Percentiles rank a stretch among this genome's conserved stretches.
phyloP scores from a whole-genome alignment of 495 filamentous ascomycete species.

The Podospora pseudopauciseta region DNA sequence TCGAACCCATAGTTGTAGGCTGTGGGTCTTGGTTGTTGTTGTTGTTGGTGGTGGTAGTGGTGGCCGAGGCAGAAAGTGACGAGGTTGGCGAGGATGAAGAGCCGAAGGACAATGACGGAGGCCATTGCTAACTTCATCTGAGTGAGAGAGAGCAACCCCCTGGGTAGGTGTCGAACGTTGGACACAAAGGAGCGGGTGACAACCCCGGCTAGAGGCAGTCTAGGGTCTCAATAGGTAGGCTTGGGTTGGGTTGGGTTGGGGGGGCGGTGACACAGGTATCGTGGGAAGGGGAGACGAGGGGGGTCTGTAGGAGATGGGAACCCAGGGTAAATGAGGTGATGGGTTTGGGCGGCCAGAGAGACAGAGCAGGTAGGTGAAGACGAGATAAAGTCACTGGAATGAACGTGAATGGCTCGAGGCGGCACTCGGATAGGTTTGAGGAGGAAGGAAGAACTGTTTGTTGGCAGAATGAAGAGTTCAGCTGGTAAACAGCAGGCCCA shows the following conservation, averaged over 20 bases:
- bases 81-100: constrained; percentile 5
- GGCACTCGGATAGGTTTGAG: not conserved
- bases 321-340: not conserved
- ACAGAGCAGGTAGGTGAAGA: not conserved
- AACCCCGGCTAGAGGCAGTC: not conserved
- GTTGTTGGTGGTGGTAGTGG: not conserved
- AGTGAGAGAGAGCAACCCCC: not conserved
- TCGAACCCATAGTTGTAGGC: constrained; percentile 45
- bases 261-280: not conserved
- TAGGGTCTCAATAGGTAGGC: not conserved
- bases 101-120: constrained; percentile 9
- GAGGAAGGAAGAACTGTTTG: not conserved
- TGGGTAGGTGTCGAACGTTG: constrained; percentile 5
- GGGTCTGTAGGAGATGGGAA: not conserved
- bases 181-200: not conserved
- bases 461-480: not conserved
- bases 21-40: constrained; percentile 10
- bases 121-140: constrained; percentile 11
- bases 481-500: not conserved
- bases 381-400: not conserved
- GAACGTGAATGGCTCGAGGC: not conserved
- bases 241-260: not conserved
- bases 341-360: not conserved
- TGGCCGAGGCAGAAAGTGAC: constrained; percentile 16
- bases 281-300: not conserved